Conservation (phyloP, 768 basidiomycete genomes). For the Glaciozyma antarctica region DNA sequence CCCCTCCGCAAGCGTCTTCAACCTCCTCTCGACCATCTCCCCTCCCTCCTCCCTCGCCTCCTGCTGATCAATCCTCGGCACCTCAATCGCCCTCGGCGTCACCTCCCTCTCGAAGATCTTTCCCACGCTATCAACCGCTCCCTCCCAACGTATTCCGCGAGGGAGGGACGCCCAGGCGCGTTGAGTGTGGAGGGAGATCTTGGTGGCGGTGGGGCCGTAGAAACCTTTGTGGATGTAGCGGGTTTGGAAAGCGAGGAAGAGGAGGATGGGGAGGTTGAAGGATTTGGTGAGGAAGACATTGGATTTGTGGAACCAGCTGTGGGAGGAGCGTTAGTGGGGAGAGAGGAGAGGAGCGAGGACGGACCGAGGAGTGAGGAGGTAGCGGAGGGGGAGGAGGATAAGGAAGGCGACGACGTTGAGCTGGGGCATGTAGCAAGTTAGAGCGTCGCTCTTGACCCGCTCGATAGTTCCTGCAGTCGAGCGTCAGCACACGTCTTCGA, state of each 20-base stretch:
- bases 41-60: neutral
- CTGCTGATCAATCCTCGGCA: constrained; percentile 1
- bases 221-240: neutral
- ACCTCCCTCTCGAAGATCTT: constrained; percentile 10
- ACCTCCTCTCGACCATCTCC: neutral
- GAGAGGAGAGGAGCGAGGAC: neutral
- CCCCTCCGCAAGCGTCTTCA: neutral
- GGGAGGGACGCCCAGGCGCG: neutral
- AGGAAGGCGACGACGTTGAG: constrained; percentile 78
- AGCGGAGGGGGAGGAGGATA: constrained; percentile 77
- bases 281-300: constrained; percentile 17
- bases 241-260: constrained; percentile 17
- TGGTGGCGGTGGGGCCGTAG: neutral
- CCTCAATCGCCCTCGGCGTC: neutral
- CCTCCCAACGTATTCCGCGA: neutral
- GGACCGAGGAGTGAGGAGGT: constrained; percentile 66
- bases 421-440: constrained; percentile 56
- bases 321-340: neutral
- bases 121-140: neutral
- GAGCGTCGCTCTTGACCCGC: constrained; percentile 48
- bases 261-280: constrained; percentile 22
- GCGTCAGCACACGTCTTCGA: accelerated
- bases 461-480: constrained; percentile 56
- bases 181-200: neutral
- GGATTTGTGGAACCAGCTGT: constrained; percentile 15